Evolutionary conservation across 306 rosid genomes (phyloP).

Genomic region (Cotoneaster glaucophyllus): DNA sequence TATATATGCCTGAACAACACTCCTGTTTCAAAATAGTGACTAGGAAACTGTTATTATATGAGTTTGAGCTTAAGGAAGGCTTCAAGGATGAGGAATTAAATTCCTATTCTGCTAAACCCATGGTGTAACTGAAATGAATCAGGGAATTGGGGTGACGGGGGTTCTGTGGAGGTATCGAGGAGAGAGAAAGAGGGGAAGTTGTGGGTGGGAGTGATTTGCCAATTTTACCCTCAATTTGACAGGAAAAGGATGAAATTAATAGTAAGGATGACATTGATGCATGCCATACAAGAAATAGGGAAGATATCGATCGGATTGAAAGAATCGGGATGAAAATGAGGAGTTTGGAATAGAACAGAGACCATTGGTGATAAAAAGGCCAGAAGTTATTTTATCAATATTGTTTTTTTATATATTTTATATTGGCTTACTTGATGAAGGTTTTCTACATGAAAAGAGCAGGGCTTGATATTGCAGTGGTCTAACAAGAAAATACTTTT

Average conservation of each 20-base stretch:
- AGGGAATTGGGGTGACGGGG: neutral
- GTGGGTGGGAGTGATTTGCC: neutral
- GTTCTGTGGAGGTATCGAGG: too few species aligned
- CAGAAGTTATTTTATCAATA: neutral
- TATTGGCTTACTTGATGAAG: neutral
- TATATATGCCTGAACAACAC: too few species aligned
- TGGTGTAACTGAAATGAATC: neutral
- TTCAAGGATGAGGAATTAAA: too few species aligned
- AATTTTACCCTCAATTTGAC: too few species aligned
- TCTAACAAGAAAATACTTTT: neutral
- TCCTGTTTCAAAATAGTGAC: too few species aligned
- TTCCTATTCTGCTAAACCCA: neutral
- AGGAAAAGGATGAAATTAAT: too few species aligned
- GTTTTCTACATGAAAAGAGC: neutral
- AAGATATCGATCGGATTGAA: too few species aligned
- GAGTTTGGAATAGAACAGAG: too few species aligned
- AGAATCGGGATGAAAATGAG: neutral
- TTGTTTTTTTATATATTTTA: neutral
- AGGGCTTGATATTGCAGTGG: neutral
- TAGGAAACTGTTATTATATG: too few species aligned
- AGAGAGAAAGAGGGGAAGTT: neutral
- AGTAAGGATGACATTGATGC: too few species aligned
- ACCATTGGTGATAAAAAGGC: neutral
- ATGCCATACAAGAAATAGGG: too few species aligned
- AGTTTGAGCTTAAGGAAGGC: too few species aligned